phyloP scores from a whole-genome alignment of 2,329 filamentous ascomycete genomes.

The Teratosphaeria destructans region DNA sequence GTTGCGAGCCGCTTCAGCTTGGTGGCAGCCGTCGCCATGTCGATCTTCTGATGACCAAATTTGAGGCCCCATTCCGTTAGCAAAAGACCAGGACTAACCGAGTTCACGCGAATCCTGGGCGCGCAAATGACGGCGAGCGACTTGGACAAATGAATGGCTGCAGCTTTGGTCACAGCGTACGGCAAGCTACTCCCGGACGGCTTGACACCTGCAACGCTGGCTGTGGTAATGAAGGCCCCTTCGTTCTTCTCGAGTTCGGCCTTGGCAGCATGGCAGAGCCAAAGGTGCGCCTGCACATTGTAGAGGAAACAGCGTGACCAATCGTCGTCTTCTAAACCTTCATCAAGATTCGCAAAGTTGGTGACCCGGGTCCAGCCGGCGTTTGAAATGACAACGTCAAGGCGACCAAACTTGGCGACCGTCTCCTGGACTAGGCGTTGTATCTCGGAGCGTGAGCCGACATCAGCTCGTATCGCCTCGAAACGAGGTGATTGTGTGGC shows the following conservation, averaged over 20 bases:
- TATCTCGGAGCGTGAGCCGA: constrained; percentile 32
- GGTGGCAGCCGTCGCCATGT: constrained; percentile 32
- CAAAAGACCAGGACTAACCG: constrained; percentile 44
- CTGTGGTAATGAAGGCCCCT: constrained; percentile 54
- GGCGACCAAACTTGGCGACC: constrained; percentile 34
- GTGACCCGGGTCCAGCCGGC: constrained; percentile 31
- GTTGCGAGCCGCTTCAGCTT: constrained; percentile 43
- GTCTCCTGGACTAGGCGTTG: constrained; percentile 35
- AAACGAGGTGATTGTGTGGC: constrained; percentile 21
- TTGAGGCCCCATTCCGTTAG: constrained; percentile 39
- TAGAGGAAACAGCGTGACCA: constrained; percentile 49
- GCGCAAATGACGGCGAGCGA: constrained; percentile 43
- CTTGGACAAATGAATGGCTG: constrained; percentile 45
- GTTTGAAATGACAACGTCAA: constrained; percentile 38
- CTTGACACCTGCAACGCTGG: constrained; percentile 54
- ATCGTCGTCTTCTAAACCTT: constrained; percentile 47
- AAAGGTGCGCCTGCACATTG: constrained; percentile 54
- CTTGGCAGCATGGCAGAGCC: constrained; percentile 47
- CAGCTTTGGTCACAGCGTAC: constrained; percentile 29
- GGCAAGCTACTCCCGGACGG: constrained; percentile 50
- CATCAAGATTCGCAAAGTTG: constrained; percentile 39
- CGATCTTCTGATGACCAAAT: constrained; percentile 36
- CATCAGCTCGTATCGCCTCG: constrained; percentile 37
- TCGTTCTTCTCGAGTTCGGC: constrained; percentile 45
- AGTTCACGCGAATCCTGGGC: constrained; percentile 50